Evolutionary conservation across 2,329 filamentous ascomycete genomes (phyloP).

Genomic region (Septoria linicola): DNA sequence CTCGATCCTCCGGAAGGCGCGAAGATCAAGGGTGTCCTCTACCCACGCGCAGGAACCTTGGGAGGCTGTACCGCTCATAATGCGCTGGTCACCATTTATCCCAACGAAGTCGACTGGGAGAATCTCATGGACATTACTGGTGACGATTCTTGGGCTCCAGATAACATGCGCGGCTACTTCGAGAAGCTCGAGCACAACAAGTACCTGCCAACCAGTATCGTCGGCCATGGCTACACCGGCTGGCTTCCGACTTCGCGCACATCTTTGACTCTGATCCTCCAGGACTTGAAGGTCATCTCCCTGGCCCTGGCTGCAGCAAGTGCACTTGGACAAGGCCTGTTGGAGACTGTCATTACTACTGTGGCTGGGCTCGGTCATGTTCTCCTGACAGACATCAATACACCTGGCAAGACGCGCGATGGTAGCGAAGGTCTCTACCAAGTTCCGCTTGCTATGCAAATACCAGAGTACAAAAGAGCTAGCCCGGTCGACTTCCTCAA

Average conservation of each 20-base stretch:
- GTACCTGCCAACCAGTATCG: constrained; percentile 39
- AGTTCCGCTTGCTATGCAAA: constrained; percentile 55
- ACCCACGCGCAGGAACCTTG: constrained; percentile 57
- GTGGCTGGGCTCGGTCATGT: constrained; percentile 48
- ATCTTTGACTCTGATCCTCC: constrained; percentile 51
- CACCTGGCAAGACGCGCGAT: constrained; percentile 42
- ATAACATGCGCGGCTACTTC: constrained; percentile 60
- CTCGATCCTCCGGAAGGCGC: constrained; percentile 55
- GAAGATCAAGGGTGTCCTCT: constrained; percentile 54
- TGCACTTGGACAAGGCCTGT: constrained; percentile 43
- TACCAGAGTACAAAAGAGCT: constrained; percentile 7
- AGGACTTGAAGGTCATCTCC: constrained; percentile 56
- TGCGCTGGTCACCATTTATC: constrained; percentile 59
- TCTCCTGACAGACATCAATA: constrained; percentile 48
- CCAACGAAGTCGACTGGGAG: constrained; percentile 60
- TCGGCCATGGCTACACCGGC: constrained; percentile 57
- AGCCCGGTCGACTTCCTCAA: constrained; percentile 13
- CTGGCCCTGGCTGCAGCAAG: constrained; percentile 53
- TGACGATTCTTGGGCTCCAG: constrained; percentile 58
- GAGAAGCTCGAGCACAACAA: constrained; percentile 53
- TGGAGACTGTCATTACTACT: constrained; percentile 40
- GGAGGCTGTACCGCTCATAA: constrained; percentile 63
- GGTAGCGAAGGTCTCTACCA: constrained; percentile 54
- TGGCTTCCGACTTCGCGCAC: constrained; percentile 56
- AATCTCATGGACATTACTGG: constrained; percentile 59